These are phyloP conservation scores for Tieghemostelium lacteum DNA, from an alignment of 78 protist genomes.

Conservation along the genomic window DNA sequence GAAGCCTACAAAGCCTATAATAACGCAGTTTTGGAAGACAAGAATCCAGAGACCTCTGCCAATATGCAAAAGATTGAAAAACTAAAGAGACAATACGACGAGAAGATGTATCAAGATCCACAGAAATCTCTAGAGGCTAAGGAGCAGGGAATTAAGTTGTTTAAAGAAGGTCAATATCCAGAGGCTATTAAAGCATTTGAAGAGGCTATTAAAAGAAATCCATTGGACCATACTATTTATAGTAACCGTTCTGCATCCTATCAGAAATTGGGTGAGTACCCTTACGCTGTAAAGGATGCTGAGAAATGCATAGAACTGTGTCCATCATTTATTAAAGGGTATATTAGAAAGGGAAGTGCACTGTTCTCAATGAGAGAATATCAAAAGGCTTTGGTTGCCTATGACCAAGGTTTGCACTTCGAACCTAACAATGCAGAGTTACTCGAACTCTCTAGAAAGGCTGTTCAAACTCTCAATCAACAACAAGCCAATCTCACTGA, in stretches of 20 bases:
- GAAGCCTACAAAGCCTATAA: slow-evolving; percentile 84
- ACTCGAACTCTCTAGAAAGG: slow-evolving; percentile 46
- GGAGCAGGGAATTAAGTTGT: slow-evolving; percentile 89
- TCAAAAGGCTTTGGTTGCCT: slow-evolving; percentile 88
- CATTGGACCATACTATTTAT: slow-evolving; percentile 86
- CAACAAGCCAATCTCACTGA: slow-evolving; percentile 52
- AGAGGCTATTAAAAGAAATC: slow-evolving; percentile 94
- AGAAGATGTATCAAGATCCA: slow-evolving; percentile 79
- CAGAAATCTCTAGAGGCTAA: slow-evolving; percentile 83
- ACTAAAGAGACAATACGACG: slow-evolving; percentile 59
- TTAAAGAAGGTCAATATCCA: slow-evolving; percentile 86
- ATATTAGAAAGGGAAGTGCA: slow-evolving; percentile 81
- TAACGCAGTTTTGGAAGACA: slow-evolving; percentile 83
- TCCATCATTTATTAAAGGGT: slow-evolving; percentile 86
- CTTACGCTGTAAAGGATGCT: slow-evolving; percentile 84
- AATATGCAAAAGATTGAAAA: slow-evolving; percentile 77
- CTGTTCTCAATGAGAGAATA: slow-evolving; percentile 88
- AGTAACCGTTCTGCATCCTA: slow-evolving; percentile 88
- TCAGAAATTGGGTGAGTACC: slow-evolving; percentile 80
- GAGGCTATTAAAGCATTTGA: slow-evolving; percentile 88
- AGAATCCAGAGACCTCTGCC: slow-evolving; percentile 76
- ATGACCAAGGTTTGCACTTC: slow-evolving; percentile 83
- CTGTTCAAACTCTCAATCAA: slow-evolving; percentile 26
- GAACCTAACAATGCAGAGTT: slow-evolving; percentile 84
- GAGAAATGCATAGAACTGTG: slow-evolving; percentile 80